phyloP scores from a whole-genome alignment of 352 stramenopile species.

The Phytophthora multivora region DNA sequence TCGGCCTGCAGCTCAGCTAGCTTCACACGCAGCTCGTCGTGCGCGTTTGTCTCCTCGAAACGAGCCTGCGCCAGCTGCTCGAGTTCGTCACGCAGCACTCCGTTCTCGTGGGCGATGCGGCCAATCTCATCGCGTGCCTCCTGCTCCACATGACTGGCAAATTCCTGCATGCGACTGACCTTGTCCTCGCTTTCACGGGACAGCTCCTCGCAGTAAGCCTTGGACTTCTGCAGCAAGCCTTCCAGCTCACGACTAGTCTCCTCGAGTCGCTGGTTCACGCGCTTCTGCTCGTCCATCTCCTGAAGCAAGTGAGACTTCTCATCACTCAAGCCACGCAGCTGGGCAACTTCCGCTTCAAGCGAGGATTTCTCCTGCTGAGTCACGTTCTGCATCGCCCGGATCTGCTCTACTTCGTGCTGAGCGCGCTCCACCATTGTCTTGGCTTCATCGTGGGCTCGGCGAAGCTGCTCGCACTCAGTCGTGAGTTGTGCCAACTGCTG shows the following conservation, averaged over 20 bases:
- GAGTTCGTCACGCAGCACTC: slow-evolving; percentile 64
- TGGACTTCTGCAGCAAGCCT: slow-evolving; percentile 58
- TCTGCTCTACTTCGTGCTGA: slow-evolving; percentile 37
- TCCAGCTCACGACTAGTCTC: slow-evolving; percentile 63
- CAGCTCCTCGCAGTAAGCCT: slow-evolving; percentile 66
- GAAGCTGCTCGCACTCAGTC: slow-evolving; percentile 32
- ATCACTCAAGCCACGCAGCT: slow-evolving; percentile 43
- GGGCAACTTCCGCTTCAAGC: slow-evolving; percentile 41
- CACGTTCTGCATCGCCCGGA: slow-evolving; percentile 40
- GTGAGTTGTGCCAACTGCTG: slow-evolving; percentile 35
- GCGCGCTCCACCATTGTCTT: slow-evolving; percentile 24
- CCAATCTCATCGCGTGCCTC: slow-evolving; percentile 70
- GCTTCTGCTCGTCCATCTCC: slow-evolving; percentile 54
- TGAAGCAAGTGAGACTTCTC: slow-evolving; percentile 51
- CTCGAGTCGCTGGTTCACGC: slow-evolving; percentile 46
- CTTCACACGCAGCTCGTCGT: slow-evolving; percentile 73
- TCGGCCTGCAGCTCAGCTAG: slow-evolving; percentile 82
- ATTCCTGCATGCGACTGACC: slow-evolving; percentile 57
- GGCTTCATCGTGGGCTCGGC: slow-evolving; percentile 23
- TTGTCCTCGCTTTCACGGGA: slow-evolving; percentile 72
- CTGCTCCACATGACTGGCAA: slow-evolving; percentile 64
- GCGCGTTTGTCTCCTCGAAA: slow-evolving; percentile 65
- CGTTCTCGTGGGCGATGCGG: slow-evolving; percentile 63
- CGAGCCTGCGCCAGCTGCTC: slow-evolving; percentile 62
- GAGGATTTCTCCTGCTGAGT: slow-evolving; percentile 46